Percentiles rank a stretch among this genome's conserved stretches.
Evolutionary conservation across 257 asterid genomes (phyloP).

Genomic region (Solanum phureja): DNA sequence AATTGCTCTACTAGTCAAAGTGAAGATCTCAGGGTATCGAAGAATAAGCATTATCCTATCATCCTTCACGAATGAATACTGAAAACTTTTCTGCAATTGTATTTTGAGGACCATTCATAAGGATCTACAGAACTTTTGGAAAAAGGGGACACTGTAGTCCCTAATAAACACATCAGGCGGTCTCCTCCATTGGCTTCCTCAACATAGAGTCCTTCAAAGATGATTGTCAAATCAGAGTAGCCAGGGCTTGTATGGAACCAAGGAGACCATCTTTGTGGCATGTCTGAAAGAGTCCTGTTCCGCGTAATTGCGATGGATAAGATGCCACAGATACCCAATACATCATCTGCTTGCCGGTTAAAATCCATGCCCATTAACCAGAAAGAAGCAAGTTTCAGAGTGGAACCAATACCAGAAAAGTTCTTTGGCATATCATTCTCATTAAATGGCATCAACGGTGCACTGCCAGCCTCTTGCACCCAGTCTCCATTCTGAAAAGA

Average conservation of each 20-base stretch:
- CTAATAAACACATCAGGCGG: not conserved
- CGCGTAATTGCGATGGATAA: not conserved
- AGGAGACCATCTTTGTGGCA: not conserved
- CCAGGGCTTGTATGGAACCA: constrained; percentile 6
- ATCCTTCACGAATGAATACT: not conserved
- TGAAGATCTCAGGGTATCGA: not conserved
- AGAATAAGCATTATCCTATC: not conserved
- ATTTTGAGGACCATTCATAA: not conserved
- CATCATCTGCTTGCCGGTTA: not conserved
- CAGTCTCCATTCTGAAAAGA: constrained; percentile 10
- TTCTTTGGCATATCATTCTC: not conserved
- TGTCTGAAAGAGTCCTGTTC: constrained; percentile 1
- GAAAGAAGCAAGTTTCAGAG: not conserved
- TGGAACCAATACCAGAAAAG: not conserved
- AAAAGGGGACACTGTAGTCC: not conserved
- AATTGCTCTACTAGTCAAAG: constrained; percentile 6
- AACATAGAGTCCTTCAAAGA: not conserved
- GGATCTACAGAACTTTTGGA: not conserved
- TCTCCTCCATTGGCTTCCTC: not conserved
- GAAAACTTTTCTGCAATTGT: not conserved
- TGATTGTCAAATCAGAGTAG: not conserved
- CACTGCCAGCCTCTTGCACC: constrained; percentile 1
- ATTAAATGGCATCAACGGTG: not conserved
- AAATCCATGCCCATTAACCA: constrained; percentile 4
- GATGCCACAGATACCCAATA: constrained; percentile 2